Evolutionary conservation across 192 early-diverging fungal species (phyloP), one percentile per base, ranked within the genome.

Genomic region (Linnemannia zychae): DNA sequence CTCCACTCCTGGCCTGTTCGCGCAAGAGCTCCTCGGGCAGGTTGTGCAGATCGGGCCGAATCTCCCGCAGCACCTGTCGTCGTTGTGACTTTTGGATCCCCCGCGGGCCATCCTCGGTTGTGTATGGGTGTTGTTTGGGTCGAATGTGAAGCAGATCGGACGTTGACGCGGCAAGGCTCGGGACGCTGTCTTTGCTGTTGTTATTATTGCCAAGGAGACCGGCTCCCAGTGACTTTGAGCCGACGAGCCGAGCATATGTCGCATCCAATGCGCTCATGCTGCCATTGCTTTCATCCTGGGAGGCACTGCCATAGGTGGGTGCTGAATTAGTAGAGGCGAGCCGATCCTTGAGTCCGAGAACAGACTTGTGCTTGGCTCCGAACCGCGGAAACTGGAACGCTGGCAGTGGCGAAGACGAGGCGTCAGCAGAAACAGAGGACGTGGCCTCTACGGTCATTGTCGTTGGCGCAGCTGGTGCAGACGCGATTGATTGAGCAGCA

Each of bases 21-120:
- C 78, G 46, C 60, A 85, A 63, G 34, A 85, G 74, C 46, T 85
- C 83, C 70, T 79, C 83, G 52, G 83, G 83, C 31, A 85, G 24
- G 47, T 85, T 85, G 7, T 79, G 72, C 15, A 69, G 77, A 57
- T 85, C 83, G 7, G 83, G 83, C 22, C 83, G 77, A 47, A 85
- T 85, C 68, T 79, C 83, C 49, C 67, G 36, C 74, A 85, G 36
- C 16, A 85, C 74, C 13, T 67, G 57, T 53, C 49, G 83, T 38
- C 76, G 76, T 50, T 85, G 77, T 0, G 77, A 70, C 76, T 53
- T 72, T 79, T 71, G 67, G 40, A 85, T 85, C 65, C 65, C 83
- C 48, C 83, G 38, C 7, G 83, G 83, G 0, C 83, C 83, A 2
- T 74, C 75, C 18, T 67, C 28, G 2, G 83, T 85, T 0, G 74